phyloP scores from a whole-genome alignment of 495 filamentous ascomycete species.

The Penicillium malachiteum region DNA sequence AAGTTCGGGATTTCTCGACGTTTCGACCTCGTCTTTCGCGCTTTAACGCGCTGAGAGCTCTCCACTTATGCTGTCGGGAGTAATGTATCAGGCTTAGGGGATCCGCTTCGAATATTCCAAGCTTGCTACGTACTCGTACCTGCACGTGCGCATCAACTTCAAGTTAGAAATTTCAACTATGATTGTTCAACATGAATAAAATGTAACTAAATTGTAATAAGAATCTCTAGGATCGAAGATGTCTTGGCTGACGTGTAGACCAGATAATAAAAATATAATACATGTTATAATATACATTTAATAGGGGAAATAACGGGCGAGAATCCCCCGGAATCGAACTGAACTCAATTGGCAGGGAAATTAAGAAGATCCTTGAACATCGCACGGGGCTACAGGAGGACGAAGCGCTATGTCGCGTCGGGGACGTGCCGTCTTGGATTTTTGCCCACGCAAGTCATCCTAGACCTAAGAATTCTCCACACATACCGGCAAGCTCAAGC shows the following conservation, averaged over 20 bases:
- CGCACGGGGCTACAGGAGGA: conserved; percentile 36
- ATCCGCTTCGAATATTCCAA: background rate
- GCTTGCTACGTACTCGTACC: no score
- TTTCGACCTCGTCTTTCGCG: conserved; percentile 7
- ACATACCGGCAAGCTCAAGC: background rate
- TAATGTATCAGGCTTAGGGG: background rate
- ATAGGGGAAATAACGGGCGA: conserved; percentile 1
- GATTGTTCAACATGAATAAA: no score
- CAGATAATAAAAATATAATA: background rate
- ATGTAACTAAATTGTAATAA: no score
- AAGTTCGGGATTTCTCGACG: conserved; percentile 7
- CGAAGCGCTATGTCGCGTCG: conserved; percentile 21
- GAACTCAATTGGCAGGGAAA: conserved; percentile 15
- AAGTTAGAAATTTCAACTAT: no score
- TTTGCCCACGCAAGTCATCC: background rate
- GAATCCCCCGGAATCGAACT: conserved; percentile 37
- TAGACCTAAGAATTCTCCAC: background rate
- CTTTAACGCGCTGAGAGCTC: conserved; percentile 3
- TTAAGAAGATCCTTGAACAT: background rate
- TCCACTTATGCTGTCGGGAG: conserved; percentile 8
- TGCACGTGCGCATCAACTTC: no score
- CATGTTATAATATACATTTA: no score
- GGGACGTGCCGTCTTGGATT: background rate
- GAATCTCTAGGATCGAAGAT: background rate
- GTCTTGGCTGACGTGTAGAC: conserved; percentile 10